Base-by-base conservation (phyloP, 106 monocot genomes). In the Allium sativum region DNA sequence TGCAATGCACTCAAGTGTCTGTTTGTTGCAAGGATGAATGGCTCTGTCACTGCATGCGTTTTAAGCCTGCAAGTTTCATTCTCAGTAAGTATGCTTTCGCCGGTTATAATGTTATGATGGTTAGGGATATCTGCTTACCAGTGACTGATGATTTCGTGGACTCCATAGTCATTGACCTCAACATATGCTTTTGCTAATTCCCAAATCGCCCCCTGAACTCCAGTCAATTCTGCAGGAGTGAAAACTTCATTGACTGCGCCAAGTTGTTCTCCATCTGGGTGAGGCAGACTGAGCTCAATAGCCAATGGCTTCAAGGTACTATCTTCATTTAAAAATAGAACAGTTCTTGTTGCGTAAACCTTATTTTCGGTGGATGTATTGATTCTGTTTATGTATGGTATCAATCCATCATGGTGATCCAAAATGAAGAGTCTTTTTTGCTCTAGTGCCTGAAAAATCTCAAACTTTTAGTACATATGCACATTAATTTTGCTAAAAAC, bases 81-180 rank as follows among this genome's bases (percentile, higher is more conserved):
- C 11, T 7, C 0, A 5, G 46, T 9, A 48, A 4, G 21, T 14
- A 21, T 48, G 18, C 11, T 10, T 10, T 17, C 2, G 7, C 3
- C 14, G 53, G 41, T 7, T 6, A 8, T 15, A 2, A 12, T 3
- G 15, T 12, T 50, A 11, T 6, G 11, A 12, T 5, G 6, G 11
- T 50, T 15, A 15, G 8, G 48, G 3, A 50, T 50, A 50, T 50
- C 15, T 12, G 11, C 13, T 50, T 55, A 74, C 84, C 85, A 85
- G 72, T 85, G 85, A 67, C 74, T 85, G 61, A 85, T 64, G 72
- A 81, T 78, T 52, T 85, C 74, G 67, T 85, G 85, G 15, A 75
- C 61, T 16, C 85, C 77, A 12, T 68, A 77, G 58, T 85, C 85
- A 53, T 81, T 81, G 65, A 80, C 72, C 57, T 69, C 62, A 44